Evolutionary conservation across 192 early-diverging fungal genomes (phyloP).

Genomic region (Chytriomyces sp.): DNA sequence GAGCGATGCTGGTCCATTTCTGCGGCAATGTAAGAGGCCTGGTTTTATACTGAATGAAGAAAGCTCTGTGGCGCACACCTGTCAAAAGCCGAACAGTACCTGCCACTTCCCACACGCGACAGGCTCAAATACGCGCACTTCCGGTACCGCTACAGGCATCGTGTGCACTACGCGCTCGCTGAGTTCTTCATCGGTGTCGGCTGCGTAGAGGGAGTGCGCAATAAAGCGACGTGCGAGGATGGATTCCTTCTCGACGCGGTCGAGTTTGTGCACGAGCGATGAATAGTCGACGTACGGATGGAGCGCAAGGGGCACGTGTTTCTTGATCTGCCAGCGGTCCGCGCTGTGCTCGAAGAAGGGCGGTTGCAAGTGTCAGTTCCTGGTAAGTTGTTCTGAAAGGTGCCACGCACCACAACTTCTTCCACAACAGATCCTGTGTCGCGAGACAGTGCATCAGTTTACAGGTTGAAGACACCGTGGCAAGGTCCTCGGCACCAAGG

Average conservation of each 20-base stretch:
- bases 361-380: background rate
- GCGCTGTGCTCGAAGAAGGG: background rate
- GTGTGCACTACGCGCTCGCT: background rate
- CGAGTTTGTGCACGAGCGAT: background rate
- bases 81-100: background rate
- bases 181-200: background rate
- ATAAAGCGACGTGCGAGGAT: conserved; percentile 2
- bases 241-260: background rate
- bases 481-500: background rate
- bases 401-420: background rate
- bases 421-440: background rate
- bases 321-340: conserved; percentile 22
- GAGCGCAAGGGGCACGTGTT: conserved; percentile 4
- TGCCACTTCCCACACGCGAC: conserved; percentile 1
- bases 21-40: conserved; percentile 29
- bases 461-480: background rate
- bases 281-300: conserved; percentile 24
- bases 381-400: background rate
- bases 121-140: background rate
- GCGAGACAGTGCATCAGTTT: background rate
- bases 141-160: background rate
- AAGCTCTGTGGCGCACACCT: background rate
- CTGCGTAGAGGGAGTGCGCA: background rate
- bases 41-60: background rate
- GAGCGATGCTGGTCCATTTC: conserved; percentile 3